Evolutionary conservation across 148 eudicot species (phyloP).

Genomic region (Hydrangea macrophylla): DNA sequence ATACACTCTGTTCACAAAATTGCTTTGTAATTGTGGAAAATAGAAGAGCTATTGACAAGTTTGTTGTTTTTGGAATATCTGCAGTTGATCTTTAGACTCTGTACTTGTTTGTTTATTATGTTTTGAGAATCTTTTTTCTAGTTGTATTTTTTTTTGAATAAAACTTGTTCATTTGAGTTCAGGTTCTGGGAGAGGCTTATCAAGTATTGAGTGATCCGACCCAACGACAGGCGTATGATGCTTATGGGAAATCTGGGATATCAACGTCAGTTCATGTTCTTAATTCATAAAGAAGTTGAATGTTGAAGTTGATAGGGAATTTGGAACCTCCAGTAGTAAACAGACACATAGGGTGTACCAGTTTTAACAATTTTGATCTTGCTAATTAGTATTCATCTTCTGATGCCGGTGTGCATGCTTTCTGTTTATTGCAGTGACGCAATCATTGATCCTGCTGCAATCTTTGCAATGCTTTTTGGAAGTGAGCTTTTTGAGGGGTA

Average conservation of each 20-base stretch:
- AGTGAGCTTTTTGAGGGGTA: slow-evolving; percentile 99
- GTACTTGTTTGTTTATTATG: not conserved
- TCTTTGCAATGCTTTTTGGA: slow-evolving; percentile 98
- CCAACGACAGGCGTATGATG: slow-evolving; percentile 90
- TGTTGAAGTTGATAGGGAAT: not conserved
- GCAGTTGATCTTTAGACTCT: not conserved
- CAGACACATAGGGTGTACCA: not conserved
- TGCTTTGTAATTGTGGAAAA: not conserved
- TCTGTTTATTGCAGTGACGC: slow-evolving; percentile 54
- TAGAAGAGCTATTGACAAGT: not conserved
- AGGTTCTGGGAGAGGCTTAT: slow-evolving; percentile 97
- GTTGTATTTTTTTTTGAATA: not conserved
- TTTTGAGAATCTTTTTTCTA: not conserved
- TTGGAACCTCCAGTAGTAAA: not conserved
- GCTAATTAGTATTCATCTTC: slow-evolving; percentile 3
- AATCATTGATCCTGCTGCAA: slow-evolving; percentile 96
- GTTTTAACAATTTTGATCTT: not conserved
- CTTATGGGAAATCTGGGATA: slow-evolving; percentile 90
- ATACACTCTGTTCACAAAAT: not conserved
- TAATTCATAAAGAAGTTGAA: not conserved
- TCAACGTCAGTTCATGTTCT: slow-evolving; percentile 63
- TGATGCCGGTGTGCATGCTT: not conserved
- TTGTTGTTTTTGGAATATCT: not conserved
- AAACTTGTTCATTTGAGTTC: slow-evolving; percentile 13
- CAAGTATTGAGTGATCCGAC: slow-evolving; percentile 94